Conservation (phyloP, 2,329 filamentous ascomycete genomes). For the Aspergillus aculeatinus region DNA sequence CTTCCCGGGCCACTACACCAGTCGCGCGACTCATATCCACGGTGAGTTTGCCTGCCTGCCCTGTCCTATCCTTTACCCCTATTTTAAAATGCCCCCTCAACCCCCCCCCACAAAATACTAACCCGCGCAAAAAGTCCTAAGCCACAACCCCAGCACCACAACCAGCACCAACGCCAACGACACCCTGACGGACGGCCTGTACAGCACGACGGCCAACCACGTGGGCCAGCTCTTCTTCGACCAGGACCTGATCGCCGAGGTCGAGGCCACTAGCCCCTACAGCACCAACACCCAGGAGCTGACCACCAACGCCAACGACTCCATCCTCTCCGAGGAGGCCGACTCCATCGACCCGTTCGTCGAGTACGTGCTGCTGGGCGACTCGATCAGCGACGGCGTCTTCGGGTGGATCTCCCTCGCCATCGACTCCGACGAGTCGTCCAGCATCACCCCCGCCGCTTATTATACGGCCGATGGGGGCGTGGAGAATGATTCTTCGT, state of each 20-base stretch:
- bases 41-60: conserved; percentile 15
- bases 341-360: conserved; percentile 58
- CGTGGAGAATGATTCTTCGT: conserved; percentile 26
- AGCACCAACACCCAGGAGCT: conserved; percentile 47
- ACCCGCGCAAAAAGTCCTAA: conserved; percentile 25
- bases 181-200: conserved; percentile 48
- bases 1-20: conserved; percentile 50
- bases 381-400: conserved; percentile 52
- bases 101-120: neutral
- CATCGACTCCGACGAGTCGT: conserved; percentile 44
- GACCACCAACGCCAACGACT: conserved; percentile 54
- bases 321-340: conserved; percentile 50
- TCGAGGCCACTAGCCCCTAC: conserved; percentile 53
- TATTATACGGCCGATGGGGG: conserved; percentile 37
- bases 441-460: conserved; percentile 28
- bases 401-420: conserved; percentile 57
- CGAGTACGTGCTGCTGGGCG: conserved; percentile 58
- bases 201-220: conserved; percentile 51
- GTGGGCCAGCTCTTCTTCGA: conserved; percentile 67
- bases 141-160: conserved; percentile 32
- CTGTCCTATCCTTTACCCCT: too few relatives aligned
- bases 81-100: too few relatives aligned
- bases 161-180: conserved; percentile 47
- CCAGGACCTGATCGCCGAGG: conserved; percentile 54
- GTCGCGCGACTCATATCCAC: conserved; percentile 39